These are phyloP conservation scores for Lasiodiplodia gonubiensis DNA, from an alignment of 2,329 filamentous ascomycete genomes.

Conservation along the genomic window DNA sequence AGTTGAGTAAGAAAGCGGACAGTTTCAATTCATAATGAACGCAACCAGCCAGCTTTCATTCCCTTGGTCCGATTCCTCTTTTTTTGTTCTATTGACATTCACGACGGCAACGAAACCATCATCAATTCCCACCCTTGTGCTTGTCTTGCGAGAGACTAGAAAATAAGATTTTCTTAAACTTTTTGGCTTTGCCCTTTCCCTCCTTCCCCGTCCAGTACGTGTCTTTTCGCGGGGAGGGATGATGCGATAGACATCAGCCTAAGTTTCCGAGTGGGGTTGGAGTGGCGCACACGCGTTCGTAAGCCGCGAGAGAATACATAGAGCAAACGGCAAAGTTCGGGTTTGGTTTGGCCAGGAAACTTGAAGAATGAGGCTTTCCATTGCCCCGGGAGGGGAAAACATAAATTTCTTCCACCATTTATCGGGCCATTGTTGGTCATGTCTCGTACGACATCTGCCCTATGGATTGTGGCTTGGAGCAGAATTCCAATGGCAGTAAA, in stretches of 20 bases:
- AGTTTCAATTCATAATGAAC: background rate
- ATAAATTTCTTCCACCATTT: background rate
- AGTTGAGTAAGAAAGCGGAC: background rate
- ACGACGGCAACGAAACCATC: background rate
- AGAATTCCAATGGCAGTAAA: background rate
- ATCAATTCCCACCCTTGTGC: background rate
- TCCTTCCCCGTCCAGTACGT: background rate
- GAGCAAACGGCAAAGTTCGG: background rate
- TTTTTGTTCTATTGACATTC: background rate
- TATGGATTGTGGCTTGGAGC: background rate
- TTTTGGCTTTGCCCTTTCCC: background rate
- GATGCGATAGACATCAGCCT: background rate
- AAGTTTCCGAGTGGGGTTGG: background rate
- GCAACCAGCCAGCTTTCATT: background rate
- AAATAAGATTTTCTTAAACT: background rate
- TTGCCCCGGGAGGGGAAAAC: background rate
- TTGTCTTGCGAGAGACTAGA: background rate
- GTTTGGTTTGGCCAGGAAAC: background rate
- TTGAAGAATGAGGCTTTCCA: background rate
- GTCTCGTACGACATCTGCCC: background rate
- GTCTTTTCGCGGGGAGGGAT: background rate
- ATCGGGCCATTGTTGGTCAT: background rate
- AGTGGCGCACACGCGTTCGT: background rate
- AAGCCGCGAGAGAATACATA: background rate
- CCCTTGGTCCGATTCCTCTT: background rate